Evolutionary conservation across 768 basidiomycete genomes (phyloP).

Genomic region (Pleurotus ostreatus): DNA sequence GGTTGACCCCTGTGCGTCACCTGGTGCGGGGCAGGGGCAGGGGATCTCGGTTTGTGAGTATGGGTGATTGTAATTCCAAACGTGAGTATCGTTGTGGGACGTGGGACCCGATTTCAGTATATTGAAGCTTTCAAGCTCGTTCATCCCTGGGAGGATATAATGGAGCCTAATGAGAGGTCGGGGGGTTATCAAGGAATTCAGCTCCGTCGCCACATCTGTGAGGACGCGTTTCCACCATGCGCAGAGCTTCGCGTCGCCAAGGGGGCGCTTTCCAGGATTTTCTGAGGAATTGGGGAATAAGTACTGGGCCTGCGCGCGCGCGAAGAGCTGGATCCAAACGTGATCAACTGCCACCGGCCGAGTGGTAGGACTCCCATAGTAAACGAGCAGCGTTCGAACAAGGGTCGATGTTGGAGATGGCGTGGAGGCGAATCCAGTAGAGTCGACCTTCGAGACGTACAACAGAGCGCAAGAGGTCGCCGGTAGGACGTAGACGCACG

Average conservation of each 20-base stretch:
- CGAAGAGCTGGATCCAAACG: constrained; percentile 86
- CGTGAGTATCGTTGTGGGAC: constrained; percentile 11
- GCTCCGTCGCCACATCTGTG: constrained; percentile 45
- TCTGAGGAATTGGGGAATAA: constrained; percentile 87
- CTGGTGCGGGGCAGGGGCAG: constrained; percentile 36
- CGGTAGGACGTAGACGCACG: constrained; percentile 69
- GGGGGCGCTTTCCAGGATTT: constrained; percentile 61
- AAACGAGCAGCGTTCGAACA: constrained; percentile 60
- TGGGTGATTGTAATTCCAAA: constrained; percentile 81
- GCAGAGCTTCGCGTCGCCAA: constrained; percentile 78
- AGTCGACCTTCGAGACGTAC: constrained; percentile 93
- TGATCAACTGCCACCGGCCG: constrained; percentile 53
- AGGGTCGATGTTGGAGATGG: constrained; percentile 72
- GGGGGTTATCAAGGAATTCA: constrained; percentile 25
- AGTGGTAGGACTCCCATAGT: constrained; percentile 59
- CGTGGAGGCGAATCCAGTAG: constrained; percentile 68
- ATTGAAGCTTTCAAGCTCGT: constrained; percentile 60
- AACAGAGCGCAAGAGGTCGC: constrained; percentile 65
- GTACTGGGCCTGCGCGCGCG: constrained; percentile 87
- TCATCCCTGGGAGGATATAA: constrained; percentile 70
- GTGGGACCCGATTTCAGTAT: constrained; percentile 40
- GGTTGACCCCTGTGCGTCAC: constrained; percentile 19
- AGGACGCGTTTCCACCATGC: constrained; percentile 90
- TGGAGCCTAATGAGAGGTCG: constrained; percentile 36
- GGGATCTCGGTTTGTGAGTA: constrained; percentile 54